Conservation (phyloP, 75 land plant species). For the Picea glauca region DNA sequence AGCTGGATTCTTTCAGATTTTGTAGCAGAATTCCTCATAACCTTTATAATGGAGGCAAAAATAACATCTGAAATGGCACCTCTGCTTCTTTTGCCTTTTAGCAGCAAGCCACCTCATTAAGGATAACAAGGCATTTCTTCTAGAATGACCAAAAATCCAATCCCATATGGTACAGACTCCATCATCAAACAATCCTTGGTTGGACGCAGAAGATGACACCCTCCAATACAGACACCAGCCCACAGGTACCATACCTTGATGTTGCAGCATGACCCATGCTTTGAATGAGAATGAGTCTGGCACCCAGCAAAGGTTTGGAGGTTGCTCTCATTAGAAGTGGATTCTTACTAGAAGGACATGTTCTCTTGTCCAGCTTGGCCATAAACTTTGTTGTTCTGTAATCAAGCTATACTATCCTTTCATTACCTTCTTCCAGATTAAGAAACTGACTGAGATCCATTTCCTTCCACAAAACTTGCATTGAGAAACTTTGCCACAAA, state of each 20-base stretch:
- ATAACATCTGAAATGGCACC: neutral
- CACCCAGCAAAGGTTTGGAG: neutral
- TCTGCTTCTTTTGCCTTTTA: neutral
- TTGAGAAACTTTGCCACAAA: slow-evolving; percentile 83
- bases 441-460: slow-evolving; percentile 14
- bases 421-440: neutral
- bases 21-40: neutral
- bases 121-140: neutral
- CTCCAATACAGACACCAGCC: neutral
- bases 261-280: neutral
- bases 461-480: slow-evolving; percentile 45
- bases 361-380: slow-evolving; percentile 1
- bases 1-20: slow-evolving; percentile 7
- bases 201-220: neutral
- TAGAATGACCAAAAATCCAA: neutral
- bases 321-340: neutral
- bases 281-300: neutral
- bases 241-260: neutral
- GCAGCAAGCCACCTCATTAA: neutral
- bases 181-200: neutral
- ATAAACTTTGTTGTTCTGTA: neutral
- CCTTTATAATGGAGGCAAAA: neutral
- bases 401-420: neutral
- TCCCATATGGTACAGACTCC: neutral
- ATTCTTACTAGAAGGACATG: neutral